Base-by-base conservation (phyloP, 2,329 filamentous ascomycete species). In the Pseudogymnoascus sp. region DNA sequence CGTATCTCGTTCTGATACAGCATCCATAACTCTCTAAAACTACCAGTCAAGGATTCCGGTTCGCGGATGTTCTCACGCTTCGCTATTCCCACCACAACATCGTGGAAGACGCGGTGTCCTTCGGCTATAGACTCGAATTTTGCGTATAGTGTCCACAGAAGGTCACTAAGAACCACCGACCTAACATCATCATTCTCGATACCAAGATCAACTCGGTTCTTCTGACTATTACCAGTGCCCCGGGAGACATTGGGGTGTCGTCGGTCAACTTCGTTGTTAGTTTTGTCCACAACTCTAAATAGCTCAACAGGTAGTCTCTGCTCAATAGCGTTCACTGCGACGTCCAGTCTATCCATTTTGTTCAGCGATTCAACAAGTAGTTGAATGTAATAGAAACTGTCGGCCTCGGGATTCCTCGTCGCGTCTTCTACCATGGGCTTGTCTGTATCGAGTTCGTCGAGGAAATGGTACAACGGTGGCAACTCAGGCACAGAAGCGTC, bases 91-190 rank as follows among this genome's bases (percentile, higher is more conserved):
- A 88, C 88, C 70, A 97, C 88, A 54, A 95, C 89, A 73, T 97
- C 94, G 73, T 97, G 92, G 62, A 97, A 86, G 0, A 97, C 87
- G 41, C 95, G 87, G 71, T 99, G 94, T 1, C 92, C 90, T 76
- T 99, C 95, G 4, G 92, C 91, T 66, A 99, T 97, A 6, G 94
- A 90, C 73, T 97, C 94, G 65, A 99, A 97, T 69, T 97, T 97
- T 43, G 92, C 92, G 72, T 95, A 99, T 0, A 99, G 75, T 0
- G 91, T 93, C 85, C 89, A 95, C 2, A 99, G 78, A 50, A 97
- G 83, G 70, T 99, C 94, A 66, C 94, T 89, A 57, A 99, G 87
- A 28, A 97, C 90, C 68, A 91, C 89, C 12, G 88, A 87, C 16
- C 89, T 84, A 76, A 92, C 86, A 66, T 89, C 86, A 16, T 88